Base-by-base conservation (phyloP, 108 stramenopile species). In the Conticribra weissflogii region DNA sequence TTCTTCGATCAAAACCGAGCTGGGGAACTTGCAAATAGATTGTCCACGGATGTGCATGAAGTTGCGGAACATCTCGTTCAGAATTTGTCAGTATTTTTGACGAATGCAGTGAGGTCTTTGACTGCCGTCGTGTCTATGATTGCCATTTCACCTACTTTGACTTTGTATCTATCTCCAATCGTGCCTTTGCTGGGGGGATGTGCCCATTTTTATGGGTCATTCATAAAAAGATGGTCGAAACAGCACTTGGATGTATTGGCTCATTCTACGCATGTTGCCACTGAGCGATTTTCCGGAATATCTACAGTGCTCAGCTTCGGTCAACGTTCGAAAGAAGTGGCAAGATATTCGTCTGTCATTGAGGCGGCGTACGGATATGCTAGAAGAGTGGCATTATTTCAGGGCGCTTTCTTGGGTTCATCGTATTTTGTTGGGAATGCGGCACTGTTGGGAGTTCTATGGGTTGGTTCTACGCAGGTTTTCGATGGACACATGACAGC, bases 21-120 rank as follows among this genome's bases (percentile, higher is more conserved):
- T 8, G 78, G 78, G 5, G 78, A 79, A 56, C 52, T 79, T 31
- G 71, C 78, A 22, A 79, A 79, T 54, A 71, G 78, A 49, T 31
- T 79, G 63, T 67, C 66, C 54, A 79, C 78, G 2, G 78, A 79
- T 51, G 78, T 79, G 0, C 78, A 79, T 50, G 78, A 79, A 44
- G 78, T 79, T 3, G 78, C 71, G 0, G 78, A 79, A 34, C 78
- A 79, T 68, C 33, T 79, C 1, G 78, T 79, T 1, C 78, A 79
- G 31, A 79, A 79, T 41, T 61, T 79, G 32, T 64, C 78, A 0
- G 34, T 57, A 12, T 79, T 71, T 34, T 30, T 72, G 67, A 73
- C 49, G 21, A 72, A 72, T 50, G 19, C 72, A 27, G 72, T 80
- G 14, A 22, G 79, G 24, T 32, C 71, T 5, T 8, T 72, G 5